These are phyloP conservation scores for Emmonsiellopsis sp. DNA, from an alignment of 2,329 filamentous ascomycete genomes.

Conservation along the genomic window DNA sequence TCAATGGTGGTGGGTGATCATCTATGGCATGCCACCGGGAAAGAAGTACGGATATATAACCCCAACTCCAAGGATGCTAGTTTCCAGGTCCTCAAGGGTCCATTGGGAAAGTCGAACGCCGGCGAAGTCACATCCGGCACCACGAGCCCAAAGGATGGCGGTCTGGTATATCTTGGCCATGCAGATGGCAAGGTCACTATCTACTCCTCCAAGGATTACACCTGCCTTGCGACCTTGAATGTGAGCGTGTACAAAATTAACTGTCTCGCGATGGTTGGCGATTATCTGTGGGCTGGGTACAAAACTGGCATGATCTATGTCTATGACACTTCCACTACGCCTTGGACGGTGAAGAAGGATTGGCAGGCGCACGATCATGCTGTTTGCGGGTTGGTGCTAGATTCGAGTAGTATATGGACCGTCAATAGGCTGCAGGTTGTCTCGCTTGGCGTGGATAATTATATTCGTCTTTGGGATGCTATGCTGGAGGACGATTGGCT, in stretches of 20 bases:
- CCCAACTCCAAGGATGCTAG: conserved; percentile 61
- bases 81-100: conserved; percentile 65
- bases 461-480: conserved; percentile 81
- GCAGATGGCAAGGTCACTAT: conserved; percentile 88
- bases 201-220: conserved; percentile 70
- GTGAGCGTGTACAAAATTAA: conserved; percentile 95
- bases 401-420: conserved; percentile 75
- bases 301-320: conserved; percentile 91
- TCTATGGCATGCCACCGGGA: conserved; percentile 81
- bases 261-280: conserved; percentile 68
- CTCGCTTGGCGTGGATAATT: conserved; percentile 78
- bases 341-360: conserved; percentile 87
- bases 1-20: conserved; percentile 78
- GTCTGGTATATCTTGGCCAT: conserved; percentile 82
- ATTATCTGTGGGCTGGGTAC: conserved; percentile 84
- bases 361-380: conserved; percentile 87
- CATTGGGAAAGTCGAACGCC: conserved; percentile 60
- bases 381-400: conserved; percentile 65
- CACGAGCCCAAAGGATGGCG: conserved; percentile 61
- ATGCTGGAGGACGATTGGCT: conserved; percentile 90
- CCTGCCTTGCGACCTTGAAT: conserved; percentile 70
- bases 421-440: conserved; percentile 76
- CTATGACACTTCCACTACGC: conserved; percentile 72
- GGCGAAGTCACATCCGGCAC: conserved; percentile 84
- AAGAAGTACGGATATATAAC: conserved; percentile 74